phyloP scores from a whole-genome alignment of 2,329 filamentous ascomycete genomes.

The Ascochyta viciae-villosae region DNA sequence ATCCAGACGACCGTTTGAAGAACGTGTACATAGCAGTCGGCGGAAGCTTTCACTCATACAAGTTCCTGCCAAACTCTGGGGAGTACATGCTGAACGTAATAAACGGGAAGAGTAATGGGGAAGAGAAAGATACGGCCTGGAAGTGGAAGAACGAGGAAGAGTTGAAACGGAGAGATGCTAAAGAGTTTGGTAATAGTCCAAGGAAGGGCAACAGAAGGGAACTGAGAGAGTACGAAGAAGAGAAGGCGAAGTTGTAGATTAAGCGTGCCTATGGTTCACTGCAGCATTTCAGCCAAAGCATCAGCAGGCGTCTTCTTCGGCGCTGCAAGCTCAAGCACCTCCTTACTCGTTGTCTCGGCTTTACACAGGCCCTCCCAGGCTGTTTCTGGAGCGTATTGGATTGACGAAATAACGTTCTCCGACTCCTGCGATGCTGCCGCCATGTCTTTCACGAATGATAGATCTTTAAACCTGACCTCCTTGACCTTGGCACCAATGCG shows the following conservation, averaged over 20 bases:
- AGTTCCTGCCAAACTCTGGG: constrained; percentile 69
- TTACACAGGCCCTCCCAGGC: constrained; percentile 19
- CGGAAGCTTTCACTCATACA: constrained; percentile 69
- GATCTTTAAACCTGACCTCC: constrained; percentile 20
- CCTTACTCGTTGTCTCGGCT: constrained; percentile 23
- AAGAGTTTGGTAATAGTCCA: constrained; percentile 29
- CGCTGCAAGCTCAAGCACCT: constrained; percentile 21
- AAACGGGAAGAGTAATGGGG: constrained; percentile 44
- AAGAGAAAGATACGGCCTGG: constrained; percentile 46
- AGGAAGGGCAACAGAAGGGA: constrained; percentile 18
- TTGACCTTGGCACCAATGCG: constrained; percentile 19
- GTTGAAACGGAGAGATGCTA: constrained; percentile 22
- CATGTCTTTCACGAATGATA: constrained; percentile 18
- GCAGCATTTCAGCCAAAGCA: constrained; percentile 6
- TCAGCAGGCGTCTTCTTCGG: constrained; percentile 15
- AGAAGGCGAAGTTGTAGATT: constrained; percentile 1
- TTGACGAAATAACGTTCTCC: constrained; percentile 20
- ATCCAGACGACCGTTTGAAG: constrained; percentile 57
- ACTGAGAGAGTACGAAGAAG: constrained; percentile 21
- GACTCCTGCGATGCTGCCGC: constrained; percentile 14
- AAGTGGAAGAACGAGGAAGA: constrained; percentile 41
- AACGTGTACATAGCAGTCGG: constrained; percentile 68
- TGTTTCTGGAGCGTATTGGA: constrained; percentile 11
- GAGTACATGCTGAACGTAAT: constrained; percentile 62
- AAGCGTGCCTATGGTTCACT: neutral